phyloP scores from a whole-genome alignment of 2,329 filamentous ascomycete species.

The Aureobasidium subglaciale region DNA sequence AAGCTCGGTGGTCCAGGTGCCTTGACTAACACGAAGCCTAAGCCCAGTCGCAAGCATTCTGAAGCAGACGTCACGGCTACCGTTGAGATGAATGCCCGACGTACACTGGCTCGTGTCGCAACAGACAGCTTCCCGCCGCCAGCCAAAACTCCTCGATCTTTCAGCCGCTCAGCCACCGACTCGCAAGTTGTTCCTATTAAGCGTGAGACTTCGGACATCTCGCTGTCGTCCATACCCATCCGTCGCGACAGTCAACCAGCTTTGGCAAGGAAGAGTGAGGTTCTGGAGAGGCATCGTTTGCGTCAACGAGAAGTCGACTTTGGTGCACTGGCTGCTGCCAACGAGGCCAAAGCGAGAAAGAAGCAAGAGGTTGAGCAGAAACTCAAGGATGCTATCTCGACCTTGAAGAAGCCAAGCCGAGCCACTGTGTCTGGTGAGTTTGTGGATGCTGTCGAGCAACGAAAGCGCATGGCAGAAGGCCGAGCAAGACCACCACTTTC shows the following conservation, averaged over 20 bases:
- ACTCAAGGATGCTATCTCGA: constrained; percentile 64
- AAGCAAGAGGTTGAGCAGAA: constrained; percentile 63
- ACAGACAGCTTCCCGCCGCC: constrained; percentile 46
- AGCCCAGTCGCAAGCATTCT: constrained; percentile 28
- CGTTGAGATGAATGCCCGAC: constrained; percentile 29
- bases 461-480: constrained; percentile 30
- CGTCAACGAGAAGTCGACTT: constrained; percentile 47
- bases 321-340: constrained; percentile 45
- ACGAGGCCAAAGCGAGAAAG: constrained; percentile 54
- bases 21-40: constrained; percentile 45
- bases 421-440: constrained; percentile 60
- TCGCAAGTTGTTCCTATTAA: constrained; percentile 45
- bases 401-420: constrained; percentile 69
- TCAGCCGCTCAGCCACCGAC: constrained; percentile 62
- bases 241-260: constrained; percentile 10
- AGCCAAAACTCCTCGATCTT: constrained; percentile 52
- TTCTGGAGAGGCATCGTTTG: constrained; percentile 28
- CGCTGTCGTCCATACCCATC: constrained; percentile 40
- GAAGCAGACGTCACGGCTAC: constrained; percentile 31
- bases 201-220: constrained; percentile 48
- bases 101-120: constrained; percentile 55
- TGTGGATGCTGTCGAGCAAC: constrained; percentile 59
- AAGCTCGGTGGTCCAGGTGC: constrained; percentile 68
- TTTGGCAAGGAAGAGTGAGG: constrained; percentile 9
- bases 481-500: constrained; percentile 21